A percentile compares a stretch with the other conserved stretches of the same genome.
Evolutionary conservation across 2,329 filamentous ascomycete species (phyloP).

Genomic region (Ilyonectria mors-panacis): DNA sequence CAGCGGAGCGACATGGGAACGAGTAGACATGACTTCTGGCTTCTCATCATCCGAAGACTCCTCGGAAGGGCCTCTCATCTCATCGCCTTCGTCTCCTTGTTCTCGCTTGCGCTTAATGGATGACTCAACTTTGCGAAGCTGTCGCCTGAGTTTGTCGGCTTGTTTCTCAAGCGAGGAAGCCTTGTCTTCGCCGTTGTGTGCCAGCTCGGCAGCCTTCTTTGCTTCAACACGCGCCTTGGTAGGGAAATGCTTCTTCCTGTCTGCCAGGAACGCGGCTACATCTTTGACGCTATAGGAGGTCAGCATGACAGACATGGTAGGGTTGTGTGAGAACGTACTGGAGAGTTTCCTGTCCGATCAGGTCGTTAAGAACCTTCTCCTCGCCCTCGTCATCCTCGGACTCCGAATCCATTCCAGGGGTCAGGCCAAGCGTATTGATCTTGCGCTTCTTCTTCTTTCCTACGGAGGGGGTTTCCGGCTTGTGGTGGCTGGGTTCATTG

Average conservation of each 20-base stretch:
- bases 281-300: slow-evolving; percentile 71
- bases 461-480: slow-evolving; percentile 60
- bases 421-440: slow-evolving; percentile 80
- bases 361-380: slow-evolving; percentile 74
- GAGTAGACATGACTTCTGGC: slow-evolving; percentile 71
- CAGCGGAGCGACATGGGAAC: slow-evolving; percentile 51
- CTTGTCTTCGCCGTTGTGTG: slow-evolving; percentile 70
- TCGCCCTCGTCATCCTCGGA: slow-evolving; percentile 79
- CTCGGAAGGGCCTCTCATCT: slow-evolving; percentile 70
- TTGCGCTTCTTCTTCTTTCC: slow-evolving; percentile 81
- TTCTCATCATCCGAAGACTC: slow-evolving; percentile 70
- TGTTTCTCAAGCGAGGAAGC: slow-evolving; percentile 72
- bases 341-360: slow-evolving; percentile 69
- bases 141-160: slow-evolving; percentile 73
- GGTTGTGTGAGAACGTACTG: slow-evolving; percentile 60
- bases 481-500: slow-evolving; percentile 48
- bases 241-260: slow-evolving; percentile 85
- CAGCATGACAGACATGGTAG: slow-evolving; percentile 18
- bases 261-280: slow-evolving; percentile 83
- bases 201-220: slow-evolving; percentile 68
- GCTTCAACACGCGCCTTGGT: slow-evolving; percentile 79
- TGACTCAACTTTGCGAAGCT: slow-evolving; percentile 79
- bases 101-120: slow-evolving; percentile 79
- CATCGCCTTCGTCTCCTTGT: slow-evolving; percentile 76
- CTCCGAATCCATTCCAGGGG: slow-evolving; percentile 74